Evolutionary conservation across 108 stramenopile species (phyloP).

Genomic region (Mayamaea pseudoterrestris): DNA sequence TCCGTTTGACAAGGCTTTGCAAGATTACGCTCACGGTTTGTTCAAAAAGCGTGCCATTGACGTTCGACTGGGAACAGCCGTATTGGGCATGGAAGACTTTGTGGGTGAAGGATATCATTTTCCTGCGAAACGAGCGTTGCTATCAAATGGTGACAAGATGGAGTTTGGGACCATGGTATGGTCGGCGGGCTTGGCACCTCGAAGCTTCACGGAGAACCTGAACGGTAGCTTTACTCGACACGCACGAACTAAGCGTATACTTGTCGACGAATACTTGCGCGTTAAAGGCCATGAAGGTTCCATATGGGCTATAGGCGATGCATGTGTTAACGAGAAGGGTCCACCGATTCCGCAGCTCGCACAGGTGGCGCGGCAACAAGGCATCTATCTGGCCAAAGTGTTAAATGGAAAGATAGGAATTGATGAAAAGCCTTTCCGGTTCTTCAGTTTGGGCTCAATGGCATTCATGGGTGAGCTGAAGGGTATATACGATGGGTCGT

Average conservation of each 20-base stretch:
- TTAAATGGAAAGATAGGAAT: slow-evolving; percentile 24
- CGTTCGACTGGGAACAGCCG: slow-evolving; percentile 60
- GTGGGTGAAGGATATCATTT: slow-evolving; percentile 9
- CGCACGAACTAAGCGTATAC: slow-evolving; percentile 46
- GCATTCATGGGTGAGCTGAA: slow-evolving; percentile 64
- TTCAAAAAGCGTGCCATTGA: slow-evolving; percentile 66
- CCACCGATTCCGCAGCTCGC: slow-evolving; percentile 74
- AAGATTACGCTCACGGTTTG: slow-evolving; percentile 52
- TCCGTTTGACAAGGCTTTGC: slow-evolving; percentile 72
- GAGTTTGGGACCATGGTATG: slow-evolving; percentile 89
- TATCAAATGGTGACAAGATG: slow-evolving; percentile 66
- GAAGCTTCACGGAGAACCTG: slow-evolving; percentile 9
- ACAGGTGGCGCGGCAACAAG: slow-evolving; percentile 86
- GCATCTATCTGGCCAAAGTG: slow-evolving; percentile 53
- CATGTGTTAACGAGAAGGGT: slow-evolving; percentile 31
- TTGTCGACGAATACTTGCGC: slow-evolving; percentile 81
- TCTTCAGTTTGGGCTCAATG: slow-evolving; percentile 69
- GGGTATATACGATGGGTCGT: slow-evolving; percentile 42
- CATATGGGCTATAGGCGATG: slow-evolving; percentile 92
- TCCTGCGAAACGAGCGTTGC: slow-evolving; percentile 43
- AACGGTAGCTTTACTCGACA: slow-evolving; percentile 4
- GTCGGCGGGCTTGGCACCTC: slow-evolving; percentile 76
- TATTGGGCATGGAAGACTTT: slow-evolving; percentile 31
- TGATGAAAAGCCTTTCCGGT: slow-evolving; percentile 53
- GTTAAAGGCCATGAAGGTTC: slow-evolving; percentile 66